A percentile compares a stretch with the other conserved stretches of the same genome.
Evolutionary conservation across 805 yeast species (phyloP).

Genomic region (Debaryomyces hansenii): DNA sequence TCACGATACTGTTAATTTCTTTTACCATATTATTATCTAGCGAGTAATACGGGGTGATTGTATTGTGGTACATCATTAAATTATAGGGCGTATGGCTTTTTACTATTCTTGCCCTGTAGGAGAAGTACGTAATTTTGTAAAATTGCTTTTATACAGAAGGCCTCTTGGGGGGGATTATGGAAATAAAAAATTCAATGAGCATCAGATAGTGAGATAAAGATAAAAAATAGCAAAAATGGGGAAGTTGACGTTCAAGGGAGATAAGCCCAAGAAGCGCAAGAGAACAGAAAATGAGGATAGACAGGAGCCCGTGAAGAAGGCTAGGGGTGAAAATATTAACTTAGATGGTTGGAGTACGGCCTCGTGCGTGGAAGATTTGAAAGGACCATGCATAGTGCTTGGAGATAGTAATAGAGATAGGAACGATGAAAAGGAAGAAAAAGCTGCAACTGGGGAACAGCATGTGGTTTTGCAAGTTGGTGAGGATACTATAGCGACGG

Average conservation of each 20-base stretch:
- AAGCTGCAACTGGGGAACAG: neutral
- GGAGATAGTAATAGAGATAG: neutral
- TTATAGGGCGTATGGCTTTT: too few relatives aligned
- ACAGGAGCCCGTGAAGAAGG: neutral
- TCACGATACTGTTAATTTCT: constrained; percentile 1
- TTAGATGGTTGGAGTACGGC: constrained; percentile 10
- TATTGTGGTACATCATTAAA: too few relatives aligned
- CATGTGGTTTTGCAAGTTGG: neutral
- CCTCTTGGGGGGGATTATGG: neutral
- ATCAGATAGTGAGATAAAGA: neutral
- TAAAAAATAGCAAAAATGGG: constrained; percentile 9
- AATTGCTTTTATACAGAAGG: too few relatives aligned
- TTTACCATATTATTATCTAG: neutral
- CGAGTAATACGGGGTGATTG: too few relatives aligned
- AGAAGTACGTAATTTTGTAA: too few relatives aligned
- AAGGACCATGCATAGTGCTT: constrained; percentile 10
- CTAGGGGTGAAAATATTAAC: neutral
- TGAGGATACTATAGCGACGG: neutral
- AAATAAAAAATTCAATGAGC: constrained; percentile 1
- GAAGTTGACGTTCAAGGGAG: constrained; percentile 11
- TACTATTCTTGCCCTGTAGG: too few relatives aligned
- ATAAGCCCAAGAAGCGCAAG: constrained; percentile 8
- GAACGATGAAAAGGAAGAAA: neutral
- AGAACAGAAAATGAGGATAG: constrained; percentile 1
- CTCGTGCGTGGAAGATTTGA: constrained; percentile 6